These are phyloP conservation scores for Trametes gibbosa DNA, from an alignment of 768 basidiomycete genomes.

Conservation along the genomic window DNA sequence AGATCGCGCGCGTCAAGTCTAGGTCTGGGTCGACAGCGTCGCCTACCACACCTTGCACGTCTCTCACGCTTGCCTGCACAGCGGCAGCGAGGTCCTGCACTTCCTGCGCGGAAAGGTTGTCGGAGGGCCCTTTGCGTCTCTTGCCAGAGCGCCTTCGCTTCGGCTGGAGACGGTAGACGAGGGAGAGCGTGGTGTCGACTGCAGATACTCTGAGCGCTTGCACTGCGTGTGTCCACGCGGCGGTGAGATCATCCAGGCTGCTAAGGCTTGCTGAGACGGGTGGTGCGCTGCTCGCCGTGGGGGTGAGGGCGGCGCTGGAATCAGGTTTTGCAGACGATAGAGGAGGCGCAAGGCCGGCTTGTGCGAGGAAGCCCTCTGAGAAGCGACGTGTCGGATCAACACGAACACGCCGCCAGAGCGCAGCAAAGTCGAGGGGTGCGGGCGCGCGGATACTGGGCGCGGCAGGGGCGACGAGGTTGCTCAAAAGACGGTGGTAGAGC, in stretches of 20 bases:
- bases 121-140: background rate
- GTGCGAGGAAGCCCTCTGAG: constrained; percentile 47
- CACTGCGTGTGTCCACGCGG: constrained; percentile 31
- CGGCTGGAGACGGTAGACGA: constrained; percentile 47
- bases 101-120: constrained; percentile 28
- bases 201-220: constrained; percentile 26
- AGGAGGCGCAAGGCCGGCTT: constrained; percentile 22
- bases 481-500: constrained; percentile 70
- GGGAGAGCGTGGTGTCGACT: constrained; percentile 42
- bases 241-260: constrained; percentile 33
- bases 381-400: constrained; percentile 45
- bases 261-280: background rate
- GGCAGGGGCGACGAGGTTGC: constrained; percentile 41
- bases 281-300: background rate
- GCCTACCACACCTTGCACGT: constrained; percentile 16
- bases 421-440: constrained; percentile 45
- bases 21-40: constrained; percentile 7
- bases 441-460: background rate
- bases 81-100: constrained; percentile 44
- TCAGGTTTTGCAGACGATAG: background rate
- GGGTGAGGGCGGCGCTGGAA: no score
- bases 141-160: background rate
- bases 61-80: constrained; percentile 44
- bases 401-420: constrained; percentile 48
- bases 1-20: constrained; percentile 21